Evolutionary conservation across 176 grass and related monocot species (phyloP).

Genomic region (Oryza brachyantha): DNA sequence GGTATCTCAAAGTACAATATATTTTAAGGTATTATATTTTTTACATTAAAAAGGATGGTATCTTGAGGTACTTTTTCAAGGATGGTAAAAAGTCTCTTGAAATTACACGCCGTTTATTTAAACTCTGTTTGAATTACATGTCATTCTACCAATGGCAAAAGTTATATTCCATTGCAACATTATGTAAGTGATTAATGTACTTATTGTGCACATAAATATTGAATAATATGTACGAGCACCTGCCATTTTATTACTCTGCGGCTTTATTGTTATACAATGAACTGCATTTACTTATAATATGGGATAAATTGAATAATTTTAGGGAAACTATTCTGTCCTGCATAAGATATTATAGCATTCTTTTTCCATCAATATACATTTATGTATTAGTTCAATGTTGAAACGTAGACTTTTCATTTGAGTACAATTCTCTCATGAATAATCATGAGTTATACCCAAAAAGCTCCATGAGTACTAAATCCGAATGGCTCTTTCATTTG

Average conservation of each 20-base stretch:
- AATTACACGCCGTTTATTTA: neutral
- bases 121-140: neutral
- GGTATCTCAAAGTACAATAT: no score
- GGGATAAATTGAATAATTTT: neutral
- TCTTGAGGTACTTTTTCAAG: no score
- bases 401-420: neutral
- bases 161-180: neutral
- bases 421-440: neutral
- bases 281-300: neutral
- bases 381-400: neutral
- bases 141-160: neutral
- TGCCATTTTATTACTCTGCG: no score
- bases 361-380: neutral
- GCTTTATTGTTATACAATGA: neutral
- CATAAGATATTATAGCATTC: neutral
- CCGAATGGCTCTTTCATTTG: neutral
- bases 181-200: neutral
- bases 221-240: no score
- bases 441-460: neutral
- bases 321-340: neutral
- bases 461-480: neutral
- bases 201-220: neutral
- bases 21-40: no score
- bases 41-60: no score
- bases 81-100: no score